phyloP scores from a whole-genome alignment of 106 monocot species.

The Acorus calamus region DNA sequence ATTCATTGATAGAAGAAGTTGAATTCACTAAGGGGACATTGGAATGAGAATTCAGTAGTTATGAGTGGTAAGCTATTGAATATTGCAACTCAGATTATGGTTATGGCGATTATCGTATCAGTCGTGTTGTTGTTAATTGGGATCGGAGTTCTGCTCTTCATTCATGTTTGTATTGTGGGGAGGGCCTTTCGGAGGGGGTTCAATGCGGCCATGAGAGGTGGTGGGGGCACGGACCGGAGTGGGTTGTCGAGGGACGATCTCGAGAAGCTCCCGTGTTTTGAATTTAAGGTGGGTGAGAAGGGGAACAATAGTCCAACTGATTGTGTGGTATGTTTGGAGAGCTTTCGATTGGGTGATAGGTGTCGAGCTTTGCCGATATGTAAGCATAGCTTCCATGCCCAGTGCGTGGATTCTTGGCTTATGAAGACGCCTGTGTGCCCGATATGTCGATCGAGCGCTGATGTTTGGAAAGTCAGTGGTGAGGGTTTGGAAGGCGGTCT shows the following conservation, averaged over 20 bases:
- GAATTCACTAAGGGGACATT: too few relatives aligned
- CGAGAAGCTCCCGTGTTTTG: conserved; percentile 35
- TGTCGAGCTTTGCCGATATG: conserved; percentile 46
- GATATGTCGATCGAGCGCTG: conserved; percentile 14
- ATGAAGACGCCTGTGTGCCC: conserved; percentile 33
- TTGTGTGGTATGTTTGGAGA: conserved; percentile 51
- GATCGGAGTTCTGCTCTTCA: conserved; percentile 15
- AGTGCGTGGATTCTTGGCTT: conserved; percentile 55
- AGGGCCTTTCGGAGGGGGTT: conserved; percentile 17
- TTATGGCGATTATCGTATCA: conserved; percentile 16
- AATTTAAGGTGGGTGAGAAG: conserved; percentile 7
- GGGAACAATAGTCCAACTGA: conserved; percentile 2
- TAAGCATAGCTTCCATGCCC: conserved; percentile 44
- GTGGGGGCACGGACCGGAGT: neutral
- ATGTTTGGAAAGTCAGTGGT: too few relatives aligned
- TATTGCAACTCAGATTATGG: conserved; percentile 24
- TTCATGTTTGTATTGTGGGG: conserved; percentile 26
- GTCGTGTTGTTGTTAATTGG: conserved; percentile 21
- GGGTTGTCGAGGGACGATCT: conserved; percentile 42
- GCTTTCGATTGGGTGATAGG: conserved; percentile 28
- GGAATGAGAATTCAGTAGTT: too few relatives aligned
- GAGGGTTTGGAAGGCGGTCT: too few relatives aligned
- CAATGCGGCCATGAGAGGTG: neutral
- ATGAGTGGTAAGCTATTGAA: conserved; percentile 14
- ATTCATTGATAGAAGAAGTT: too few relatives aligned